Conservation (phyloP, 1,284 basidiomycete species). For the Ceratobasidium sp. region DNA sequence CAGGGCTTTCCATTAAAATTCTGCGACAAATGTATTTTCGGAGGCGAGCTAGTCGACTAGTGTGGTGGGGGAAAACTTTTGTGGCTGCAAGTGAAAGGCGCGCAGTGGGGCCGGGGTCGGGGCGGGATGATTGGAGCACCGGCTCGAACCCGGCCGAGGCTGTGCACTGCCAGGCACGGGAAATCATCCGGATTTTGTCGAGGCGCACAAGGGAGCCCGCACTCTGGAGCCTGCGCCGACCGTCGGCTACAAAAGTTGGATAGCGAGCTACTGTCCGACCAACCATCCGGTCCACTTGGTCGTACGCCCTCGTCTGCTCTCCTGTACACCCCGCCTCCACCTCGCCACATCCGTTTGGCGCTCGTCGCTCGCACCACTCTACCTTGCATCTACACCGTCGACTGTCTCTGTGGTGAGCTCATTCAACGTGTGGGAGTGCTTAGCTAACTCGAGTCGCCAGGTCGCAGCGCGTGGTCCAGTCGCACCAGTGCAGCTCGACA, state of each 20-base stretch:
- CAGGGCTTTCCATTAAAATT: not conserved
- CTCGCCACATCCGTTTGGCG: not conserved
- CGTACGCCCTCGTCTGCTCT: not conserved
- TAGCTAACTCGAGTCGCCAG: constrained; percentile 7
- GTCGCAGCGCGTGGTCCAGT: constrained; percentile 16
- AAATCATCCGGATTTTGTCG: not conserved
- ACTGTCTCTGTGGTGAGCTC: not conserved
- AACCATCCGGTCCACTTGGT: not conserved
- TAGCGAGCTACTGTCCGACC: not conserved
- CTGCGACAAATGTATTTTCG: not conserved
- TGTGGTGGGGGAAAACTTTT: no score
- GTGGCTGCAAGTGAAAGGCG: not conserved
- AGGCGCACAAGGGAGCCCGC: constrained; percentile 8
- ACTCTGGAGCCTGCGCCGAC: not conserved
- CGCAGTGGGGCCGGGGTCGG: not conserved
- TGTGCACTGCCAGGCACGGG: not conserved
- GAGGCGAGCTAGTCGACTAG: no score
- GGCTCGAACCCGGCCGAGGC: not conserved
- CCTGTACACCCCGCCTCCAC: not conserved
- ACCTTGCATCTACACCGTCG: not conserved
- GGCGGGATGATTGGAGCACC: not conserved
- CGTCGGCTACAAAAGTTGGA: not conserved
- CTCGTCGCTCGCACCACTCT: constrained; percentile 1
- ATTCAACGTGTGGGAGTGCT: not conserved
- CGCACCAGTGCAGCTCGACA: not conserved